Evolutionary conservation across 1,139 yeast species (phyloP), one percentile per base, ranked within the genome.

Genomic region (Lodderomyces theae): DNA sequence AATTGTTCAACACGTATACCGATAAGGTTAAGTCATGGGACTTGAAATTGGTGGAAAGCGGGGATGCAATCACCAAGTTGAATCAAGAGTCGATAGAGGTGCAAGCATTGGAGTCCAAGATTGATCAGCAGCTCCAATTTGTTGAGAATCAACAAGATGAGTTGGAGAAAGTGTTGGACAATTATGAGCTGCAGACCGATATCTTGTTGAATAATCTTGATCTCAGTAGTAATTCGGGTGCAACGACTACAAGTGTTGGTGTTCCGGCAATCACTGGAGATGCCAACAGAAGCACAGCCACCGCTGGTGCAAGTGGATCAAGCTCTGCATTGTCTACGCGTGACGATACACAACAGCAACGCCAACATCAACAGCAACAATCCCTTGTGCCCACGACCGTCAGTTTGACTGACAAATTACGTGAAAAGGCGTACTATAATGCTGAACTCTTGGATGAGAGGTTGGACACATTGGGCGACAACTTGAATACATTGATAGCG

Each of bases 61-160:
- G 96, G 7, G 92, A 86, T 40, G 87, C 86, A 54, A 87, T 92
- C 31, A 72, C 88, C 22, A 81, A 83, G 46, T 68, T 92, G 39
- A 87, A 87, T 58, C 76, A 83, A 36, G 92, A 87, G 48, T 84
- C 94, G 1, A 64, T 84, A 26, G 80, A 80, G 44, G 95, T 96
- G 2, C 97, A 90, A 56, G 86, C 86, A 51, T 78, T 86, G 41
- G 97, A 92, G 57, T 72, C 74, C 34, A 86, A 84, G 51, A 83
- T 92, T 39, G 97, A 94, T 53, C 97, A 89, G 60, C 84, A 89
- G 39, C 68, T 94, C 42, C 72, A 82, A 40, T 90, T 89, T 57
- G 86, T 92, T 38, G 95, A 86, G 56, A 81, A 85, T 51, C 98
- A 94, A 58, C 98, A 94, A 58, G 88, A 86, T 48, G 98, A 92